Percentiles rank a stretch among this genome's conserved stretches.
These are phyloP conservation scores for Pyrenochaeta sp. DNA, from an alignment of 2,329 filamentous ascomycete genomes.

Conservation along the genomic window DNA sequence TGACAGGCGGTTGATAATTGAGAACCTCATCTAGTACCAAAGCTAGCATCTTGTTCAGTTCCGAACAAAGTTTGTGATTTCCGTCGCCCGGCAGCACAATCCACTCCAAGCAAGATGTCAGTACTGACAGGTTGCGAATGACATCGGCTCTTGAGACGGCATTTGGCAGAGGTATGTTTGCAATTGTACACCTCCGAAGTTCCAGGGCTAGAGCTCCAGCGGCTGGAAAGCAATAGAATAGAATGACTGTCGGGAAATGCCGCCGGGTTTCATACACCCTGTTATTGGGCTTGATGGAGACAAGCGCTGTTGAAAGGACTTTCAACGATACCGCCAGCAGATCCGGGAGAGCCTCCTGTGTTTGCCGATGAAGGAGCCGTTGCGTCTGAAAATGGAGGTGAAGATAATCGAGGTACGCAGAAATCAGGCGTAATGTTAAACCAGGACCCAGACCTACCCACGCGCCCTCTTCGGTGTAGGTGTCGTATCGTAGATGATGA, in stretches of 20 bases:
- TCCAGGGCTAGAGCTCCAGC: conserved; percentile 45
- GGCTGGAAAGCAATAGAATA: conserved; percentile 47
- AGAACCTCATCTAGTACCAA: conserved; percentile 45
- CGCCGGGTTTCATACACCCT: conserved; percentile 37
- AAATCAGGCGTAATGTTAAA: conserved; percentile 35
- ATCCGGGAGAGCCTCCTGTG: conserved; percentile 38
- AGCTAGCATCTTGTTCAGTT: conserved; percentile 47
- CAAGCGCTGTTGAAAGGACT: conserved; percentile 38
- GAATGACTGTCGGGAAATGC: conserved; percentile 42
- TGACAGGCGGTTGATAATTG: conserved; percentile 41
- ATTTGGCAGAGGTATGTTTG: conserved; percentile 37
- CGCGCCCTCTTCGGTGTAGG: conserved; percentile 39
- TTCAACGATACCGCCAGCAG: conserved; percentile 44
- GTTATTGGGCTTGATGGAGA: conserved; percentile 43
- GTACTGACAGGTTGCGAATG: conserved; percentile 45
- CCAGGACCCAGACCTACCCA: conserved; percentile 36
- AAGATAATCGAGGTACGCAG: conserved; percentile 44
- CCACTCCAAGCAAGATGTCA: conserved; percentile 47
- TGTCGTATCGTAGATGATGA: conserved; percentile 43
- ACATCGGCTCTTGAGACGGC: conserved; percentile 44
- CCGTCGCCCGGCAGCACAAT: conserved; percentile 43
- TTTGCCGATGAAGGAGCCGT: conserved; percentile 41
- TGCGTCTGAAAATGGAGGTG: conserved; percentile 45
- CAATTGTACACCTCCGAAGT: conserved; percentile 42
- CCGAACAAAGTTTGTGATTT: conserved; percentile 45